Evolutionary conservation across 768 basidiomycete species (phyloP), one percentile per base, ranked within the genome.

Genomic region (Hydnomerulius pinastri): DNA sequence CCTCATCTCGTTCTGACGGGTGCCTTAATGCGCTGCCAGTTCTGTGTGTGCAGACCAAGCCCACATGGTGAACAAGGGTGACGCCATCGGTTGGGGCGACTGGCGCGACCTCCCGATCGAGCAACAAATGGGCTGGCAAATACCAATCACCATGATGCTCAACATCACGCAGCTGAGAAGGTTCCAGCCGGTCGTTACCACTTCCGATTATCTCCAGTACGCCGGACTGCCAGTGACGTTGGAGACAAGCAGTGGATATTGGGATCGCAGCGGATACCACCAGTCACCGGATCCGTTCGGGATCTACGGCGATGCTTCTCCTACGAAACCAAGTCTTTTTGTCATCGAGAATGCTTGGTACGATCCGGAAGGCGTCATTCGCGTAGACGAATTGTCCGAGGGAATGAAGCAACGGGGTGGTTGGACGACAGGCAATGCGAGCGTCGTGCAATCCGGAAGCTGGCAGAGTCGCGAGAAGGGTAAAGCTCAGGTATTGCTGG

Each of bases 1-100:
- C 20, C 17, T 33, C 12, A 15, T 29, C 15, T 46, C 13, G 13
- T 15, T 10, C 28, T 25, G 1, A 5, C 33, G 27, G n/a, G 18
- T 17, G 4, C 36, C 51, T 58, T 28, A 56, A 21, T 9, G 6
- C 13, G 35, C 21, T 7, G 10, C 28, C 37, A 67, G 71, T 43
- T 39, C 53, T 29, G 68, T 68, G 27, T 76, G 74, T 50, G 67
- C 72, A 44, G 66, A 75, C 12, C 66, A 70, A 56, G 70, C 67
- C 15, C 59, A 59, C 32, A 77, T 74, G 73, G 58, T 77, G 41
- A 76, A 77, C 60, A 69, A 63, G 40, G 69, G 71, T 33, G 72
- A 74, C 13, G 74, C 67, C 6, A 49, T 75, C 41, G 71, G 70
- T 20, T 71, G 59, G 69, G 54, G 66, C 28, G 64, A 60, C 49